These are phyloP conservation scores for Scytalidium lignicola DNA, from an alignment of 2,329 filamentous ascomycete species.

Conservation along the genomic window DNA sequence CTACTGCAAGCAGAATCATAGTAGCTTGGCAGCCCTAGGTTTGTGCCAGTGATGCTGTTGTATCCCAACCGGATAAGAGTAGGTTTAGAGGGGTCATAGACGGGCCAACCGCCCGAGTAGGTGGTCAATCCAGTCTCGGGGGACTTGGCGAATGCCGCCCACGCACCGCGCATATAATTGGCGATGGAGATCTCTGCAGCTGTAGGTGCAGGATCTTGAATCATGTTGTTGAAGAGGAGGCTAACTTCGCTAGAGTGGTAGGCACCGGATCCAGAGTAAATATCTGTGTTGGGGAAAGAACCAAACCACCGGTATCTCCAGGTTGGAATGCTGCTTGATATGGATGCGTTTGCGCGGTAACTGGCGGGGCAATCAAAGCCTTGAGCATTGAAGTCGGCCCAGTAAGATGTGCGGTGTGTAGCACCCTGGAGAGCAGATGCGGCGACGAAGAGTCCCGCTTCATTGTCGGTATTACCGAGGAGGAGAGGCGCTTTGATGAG, in stretches of 20 bases:
- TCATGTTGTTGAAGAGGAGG: conserved; percentile 27
- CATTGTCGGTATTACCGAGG: conserved; percentile 30
- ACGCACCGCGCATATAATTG: conserved; percentile 32
- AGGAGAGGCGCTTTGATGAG: conserved; percentile 22
- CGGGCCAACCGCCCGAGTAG: conserved; percentile 27
- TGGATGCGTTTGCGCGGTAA: conserved; percentile 19
- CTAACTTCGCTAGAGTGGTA: conserved; percentile 31
- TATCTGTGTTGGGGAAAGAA: conserved; percentile 29
- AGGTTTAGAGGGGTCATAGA: conserved; percentile 15
- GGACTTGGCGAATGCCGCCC: conserved; percentile 35
- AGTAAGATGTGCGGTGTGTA: conserved; percentile 18
- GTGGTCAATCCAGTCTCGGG: conserved; percentile 27
- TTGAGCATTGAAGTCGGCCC: conserved; percentile 23
- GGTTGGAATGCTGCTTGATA: conserved; percentile 24
- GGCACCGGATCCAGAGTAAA: conserved; percentile 27
- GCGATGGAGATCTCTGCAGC: conserved; percentile 25
- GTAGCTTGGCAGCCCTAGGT: conserved; percentile 18
- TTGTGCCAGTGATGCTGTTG: conserved; percentile 23
- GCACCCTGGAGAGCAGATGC: conserved; percentile 15
- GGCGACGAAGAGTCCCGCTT: conserved; percentile 26
- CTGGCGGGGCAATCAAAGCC: conserved; percentile 31
- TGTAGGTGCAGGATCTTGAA: conserved; percentile 14
- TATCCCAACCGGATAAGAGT: conserved; percentile 24
- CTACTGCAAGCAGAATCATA: conserved; percentile 21
- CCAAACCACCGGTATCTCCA: conserved; percentile 36